Evolutionary conservation across 306 rosid species (phyloP).

Genomic region (Crotalaria pallida): DNA sequence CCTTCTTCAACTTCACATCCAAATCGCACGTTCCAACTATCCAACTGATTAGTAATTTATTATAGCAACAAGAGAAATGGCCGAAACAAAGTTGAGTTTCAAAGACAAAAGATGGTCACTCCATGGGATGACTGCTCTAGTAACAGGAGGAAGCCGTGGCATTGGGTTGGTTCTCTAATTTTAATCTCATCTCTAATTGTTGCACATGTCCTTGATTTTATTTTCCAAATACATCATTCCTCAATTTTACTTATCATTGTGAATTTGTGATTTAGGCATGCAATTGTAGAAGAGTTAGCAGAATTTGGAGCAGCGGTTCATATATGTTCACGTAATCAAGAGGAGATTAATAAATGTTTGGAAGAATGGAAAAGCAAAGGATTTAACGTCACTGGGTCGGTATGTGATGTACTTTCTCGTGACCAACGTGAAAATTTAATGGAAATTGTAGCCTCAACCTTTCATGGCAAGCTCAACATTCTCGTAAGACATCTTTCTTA

Average conservation of each 20-base stretch:
- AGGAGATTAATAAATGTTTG: conserved; percentile 19
- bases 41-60: neutral
- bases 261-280: conserved; percentile 20
- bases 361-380: conserved; percentile 36
- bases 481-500: too few species aligned
- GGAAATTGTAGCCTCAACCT: conserved; percentile 17
- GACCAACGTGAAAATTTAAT: conserved; percentile 28
- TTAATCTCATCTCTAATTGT: neutral
- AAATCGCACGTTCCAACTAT: neutral
- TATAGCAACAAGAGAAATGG: too few species aligned
- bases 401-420: conserved; percentile 16
- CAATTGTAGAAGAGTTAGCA: conserved; percentile 39
- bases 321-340: conserved; percentile 29
- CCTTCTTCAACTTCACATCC: too few species aligned
- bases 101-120: too few species aligned
- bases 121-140: too few species aligned
- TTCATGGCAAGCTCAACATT: conserved; percentile 37
- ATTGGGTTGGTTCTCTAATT: conserved; percentile 20
- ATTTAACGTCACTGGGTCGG: conserved; percentile 29
- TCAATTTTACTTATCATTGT: too few species aligned
- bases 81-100: too few species aligned
- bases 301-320: conserved; percentile 38
- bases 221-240: neutral
- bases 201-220: neutral
- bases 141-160: conserved; percentile 36